Evolutionary conservation across 345 rosid genomes (phyloP).

Genomic region (Eutrema heterophyllum): DNA sequence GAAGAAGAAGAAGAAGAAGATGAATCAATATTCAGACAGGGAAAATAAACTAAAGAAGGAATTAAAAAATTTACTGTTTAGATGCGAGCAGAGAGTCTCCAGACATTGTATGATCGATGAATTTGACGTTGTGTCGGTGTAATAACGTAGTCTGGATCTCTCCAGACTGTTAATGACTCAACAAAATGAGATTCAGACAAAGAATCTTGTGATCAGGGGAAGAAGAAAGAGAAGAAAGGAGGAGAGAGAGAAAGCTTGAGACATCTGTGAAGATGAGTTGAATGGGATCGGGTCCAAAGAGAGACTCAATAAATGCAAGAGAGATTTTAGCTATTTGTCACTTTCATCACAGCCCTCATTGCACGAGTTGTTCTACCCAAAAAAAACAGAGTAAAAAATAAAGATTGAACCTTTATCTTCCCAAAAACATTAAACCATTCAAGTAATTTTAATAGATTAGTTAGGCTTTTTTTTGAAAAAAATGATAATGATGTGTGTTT

Average conservation of each 20-base stretch:
- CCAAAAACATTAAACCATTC: not conserved
- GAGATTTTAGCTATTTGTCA: constrained; percentile 31
- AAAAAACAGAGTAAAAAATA: constrained; percentile 11
- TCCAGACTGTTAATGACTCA: constrained; percentile 10
- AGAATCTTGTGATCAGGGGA: constrained; percentile 7
- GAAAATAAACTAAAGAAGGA: not conserved
- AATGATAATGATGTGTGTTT: constrained; percentile 20
- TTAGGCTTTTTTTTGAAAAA: not conserved
- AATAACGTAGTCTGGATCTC: constrained; percentile 3
- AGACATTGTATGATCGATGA: constrained; percentile 23
- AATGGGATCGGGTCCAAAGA: constrained; percentile 32
- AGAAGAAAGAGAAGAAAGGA: constrained; percentile 1
- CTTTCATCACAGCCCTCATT: constrained; percentile 33
- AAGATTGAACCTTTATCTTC: constrained; percentile 15
- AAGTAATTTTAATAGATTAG: not conserved
- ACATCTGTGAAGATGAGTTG: constrained; percentile 28
- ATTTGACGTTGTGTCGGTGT: constrained; percentile 15
- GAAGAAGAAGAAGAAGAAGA: not conserved
- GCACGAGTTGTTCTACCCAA: constrained; percentile 33
- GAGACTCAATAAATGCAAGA: constrained; percentile 34
- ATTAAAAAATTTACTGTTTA: constrained; percentile 18
- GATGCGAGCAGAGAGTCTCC: constrained; percentile 22
- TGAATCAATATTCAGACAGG: not conserved
- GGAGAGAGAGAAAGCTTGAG: constrained; percentile 23
- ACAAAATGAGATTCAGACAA: constrained; percentile 11